Evolutionary conservation across 352 stramenopile species (phyloP), one percentile per base, ranked within the genome.

Genomic region (Pythium dissotocum): DNA sequence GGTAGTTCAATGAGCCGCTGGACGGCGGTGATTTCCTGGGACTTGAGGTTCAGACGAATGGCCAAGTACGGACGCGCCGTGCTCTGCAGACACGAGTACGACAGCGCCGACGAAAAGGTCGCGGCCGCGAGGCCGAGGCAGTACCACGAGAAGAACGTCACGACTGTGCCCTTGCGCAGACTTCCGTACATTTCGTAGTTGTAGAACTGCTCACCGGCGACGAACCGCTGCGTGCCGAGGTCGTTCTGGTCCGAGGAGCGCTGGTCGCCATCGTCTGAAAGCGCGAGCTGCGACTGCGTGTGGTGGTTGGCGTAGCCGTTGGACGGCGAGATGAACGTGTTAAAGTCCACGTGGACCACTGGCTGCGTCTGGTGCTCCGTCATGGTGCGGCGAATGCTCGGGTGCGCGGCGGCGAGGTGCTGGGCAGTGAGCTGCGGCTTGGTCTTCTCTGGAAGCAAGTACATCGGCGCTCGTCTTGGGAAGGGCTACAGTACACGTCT

Each of bases 131-230:
- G 57, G 1, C 75, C 75, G 2, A 68, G 12, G 61, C 49, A 72
- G 16, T 72, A 69, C 40, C 48, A 56, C n/a, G 75, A 78, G 52
- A 78, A 70, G 63, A 80, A 75, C 35, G 54, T 67, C 40, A 75
- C 61, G 35, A 63, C 48, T 2, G 59, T 49, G 21, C 75, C 75
- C 32, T 76, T 70, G 62, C 75, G 75, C 0, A 80, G 58, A 67
- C 62, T 77, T 1, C 70, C 72, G 40, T 73, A 79, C 59, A 72
- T 69, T 54, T 79, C 63, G 38, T 76, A 71, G 56, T 79, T 79
- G 58, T 71, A 79, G 40, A 79, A 79, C 63, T 74, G 63, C 51
- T 71, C 59, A 21, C 73, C 73, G 52, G 73, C 73, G 30, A 79
- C 70, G 38, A 77, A 79, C n/a, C 73, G 68, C 65, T 71, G 64